Evolutionary conservation across 345 rosid species (phyloP), one percentile per base, ranked within the genome.

Genomic region (Zanthoxylum bungeanum): DNA sequence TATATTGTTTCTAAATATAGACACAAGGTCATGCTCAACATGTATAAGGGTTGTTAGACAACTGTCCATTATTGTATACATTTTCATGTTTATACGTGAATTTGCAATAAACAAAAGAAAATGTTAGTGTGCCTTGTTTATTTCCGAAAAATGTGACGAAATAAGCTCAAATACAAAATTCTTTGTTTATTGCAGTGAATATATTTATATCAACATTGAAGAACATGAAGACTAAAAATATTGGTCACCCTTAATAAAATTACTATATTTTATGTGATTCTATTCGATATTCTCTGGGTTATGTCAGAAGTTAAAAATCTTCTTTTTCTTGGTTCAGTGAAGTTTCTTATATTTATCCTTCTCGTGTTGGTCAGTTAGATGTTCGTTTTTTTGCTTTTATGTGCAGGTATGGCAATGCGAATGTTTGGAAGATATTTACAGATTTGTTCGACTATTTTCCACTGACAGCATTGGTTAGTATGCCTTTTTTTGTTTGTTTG

Each of bases 371-470:
- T 16, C 3, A 39, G 10, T 39, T 33, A 2, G 17, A 61, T 42
- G 57, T 50, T 47, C 28, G 21, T 57, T 19, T 49, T n/a, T 3
- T 12, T 6, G 53, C 62, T 46, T 75, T 7, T 75, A n/a, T 76
- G 47, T 84, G 81, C 87, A 94, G 98, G 84, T 94, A 94, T 79
- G 99, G 99, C 46, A 94, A 88, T 77, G 98, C 98, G 64, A 89
- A 88, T 71, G 96, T 91, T 64, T 91, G 98, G 96, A 91, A 91
- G 85, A 89, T 75, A 72, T 91, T 89, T 71, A 92, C 99, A 31
- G 98, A 94, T 75, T 87, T 94, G 66, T 94, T 94, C 72, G 99
- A 94, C 77, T 94, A 90, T 85, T 89, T 95, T 69, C 97, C 99
- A 30, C 77, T 92, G 80, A 94, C 98, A 57, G 98, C 98, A 68